phyloP scores from a whole-genome alignment of 129 eudicot genomes.

The Deinandra increscens region DNA sequence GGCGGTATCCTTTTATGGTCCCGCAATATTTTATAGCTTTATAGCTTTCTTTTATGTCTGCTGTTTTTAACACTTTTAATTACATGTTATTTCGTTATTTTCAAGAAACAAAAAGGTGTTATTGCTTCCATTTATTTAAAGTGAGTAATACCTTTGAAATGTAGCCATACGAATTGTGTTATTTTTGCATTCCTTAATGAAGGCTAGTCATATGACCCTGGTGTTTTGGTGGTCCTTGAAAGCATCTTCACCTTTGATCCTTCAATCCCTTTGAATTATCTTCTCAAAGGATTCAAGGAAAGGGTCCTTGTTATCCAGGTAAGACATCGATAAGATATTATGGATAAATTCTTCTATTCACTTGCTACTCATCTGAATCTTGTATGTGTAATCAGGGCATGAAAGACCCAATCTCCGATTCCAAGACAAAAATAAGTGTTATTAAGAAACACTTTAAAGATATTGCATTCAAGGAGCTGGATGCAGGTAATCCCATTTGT shows the following conservation, averaged over 20 bases:
- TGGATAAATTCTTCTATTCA: not conserved
- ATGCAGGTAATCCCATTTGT: slow-evolving; percentile 59
- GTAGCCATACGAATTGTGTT: slow-evolving; percentile 16
- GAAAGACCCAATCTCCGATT: slow-evolving; percentile 81
- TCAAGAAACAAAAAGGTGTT: not conserved
- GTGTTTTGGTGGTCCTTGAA: slow-evolving; percentile 71
- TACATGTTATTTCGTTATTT: not conserved
- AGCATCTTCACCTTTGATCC: slow-evolving; percentile 89
- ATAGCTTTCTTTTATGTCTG: not conserved
- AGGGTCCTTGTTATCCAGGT: slow-evolving; percentile 78
- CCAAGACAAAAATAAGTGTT: slow-evolving; percentile 56
- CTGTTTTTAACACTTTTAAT: not conserved
- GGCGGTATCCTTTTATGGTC: slow-evolving; percentile 77
- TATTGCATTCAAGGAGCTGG: slow-evolving; percentile 54
- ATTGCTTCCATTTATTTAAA: not conserved
- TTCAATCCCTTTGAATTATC: slow-evolving; percentile 84
- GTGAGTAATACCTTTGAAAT: not conserved
- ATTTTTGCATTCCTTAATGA: slow-evolving; percentile 45
- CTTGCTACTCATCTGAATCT: not conserved
- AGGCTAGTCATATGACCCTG: slow-evolving; percentile 82
- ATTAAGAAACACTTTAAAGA: slow-evolving; percentile 59
- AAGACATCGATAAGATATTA: not conserved
- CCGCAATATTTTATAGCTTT: not conserved
- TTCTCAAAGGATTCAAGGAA: slow-evolving; percentile 54
- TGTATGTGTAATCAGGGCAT: slow-evolving; percentile 55